These are phyloP conservation scores for Pisolithus tinctorius DNA, from an alignment of 768 basidiomycete species.

Conservation along the genomic window DNA sequence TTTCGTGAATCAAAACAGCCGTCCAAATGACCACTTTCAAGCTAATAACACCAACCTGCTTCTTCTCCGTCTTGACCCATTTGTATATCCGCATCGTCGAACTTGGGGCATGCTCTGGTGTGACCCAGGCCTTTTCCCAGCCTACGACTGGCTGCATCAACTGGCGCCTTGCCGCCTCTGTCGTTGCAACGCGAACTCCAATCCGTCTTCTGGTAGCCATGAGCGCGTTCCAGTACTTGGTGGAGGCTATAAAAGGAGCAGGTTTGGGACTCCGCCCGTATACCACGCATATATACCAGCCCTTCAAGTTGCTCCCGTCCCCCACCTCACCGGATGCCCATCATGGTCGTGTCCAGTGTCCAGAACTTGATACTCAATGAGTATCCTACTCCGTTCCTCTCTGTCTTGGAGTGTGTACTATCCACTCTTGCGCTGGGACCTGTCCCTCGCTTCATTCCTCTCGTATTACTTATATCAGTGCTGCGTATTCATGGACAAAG, in stretches of 20 bases:
- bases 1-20: constrained; percentile 23
- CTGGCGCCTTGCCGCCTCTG: constrained; percentile 75
- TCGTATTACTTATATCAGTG: constrained; percentile 21
- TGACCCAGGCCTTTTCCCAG: constrained; percentile 76
- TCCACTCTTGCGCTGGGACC: constrained; percentile 24
- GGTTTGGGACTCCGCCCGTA: no score
- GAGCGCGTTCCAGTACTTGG: neutral
- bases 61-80: constrained; percentile 78
- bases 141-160: constrained; percentile 87
- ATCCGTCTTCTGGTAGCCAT: constrained; percentile 76
- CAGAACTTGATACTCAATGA: constrained; percentile 19
- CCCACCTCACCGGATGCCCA: neutral
- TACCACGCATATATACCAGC: no score
- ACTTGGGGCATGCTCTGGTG: constrained; percentile 49
- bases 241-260: no score
- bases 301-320: no score
- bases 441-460: constrained; percentile 27
- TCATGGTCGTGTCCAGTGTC: constrained; percentile 3
- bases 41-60: constrained; percentile 48
- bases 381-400: constrained; percentile 21
- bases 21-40: neutral
- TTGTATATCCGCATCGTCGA: constrained; percentile 62
- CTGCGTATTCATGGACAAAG: constrained; percentile 28
- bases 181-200: constrained; percentile 68
- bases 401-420: constrained; percentile 15